phyloP scores from a whole-genome alignment of 192 early-diverging fungal genomes.

The Coemansia sp. region DNA sequence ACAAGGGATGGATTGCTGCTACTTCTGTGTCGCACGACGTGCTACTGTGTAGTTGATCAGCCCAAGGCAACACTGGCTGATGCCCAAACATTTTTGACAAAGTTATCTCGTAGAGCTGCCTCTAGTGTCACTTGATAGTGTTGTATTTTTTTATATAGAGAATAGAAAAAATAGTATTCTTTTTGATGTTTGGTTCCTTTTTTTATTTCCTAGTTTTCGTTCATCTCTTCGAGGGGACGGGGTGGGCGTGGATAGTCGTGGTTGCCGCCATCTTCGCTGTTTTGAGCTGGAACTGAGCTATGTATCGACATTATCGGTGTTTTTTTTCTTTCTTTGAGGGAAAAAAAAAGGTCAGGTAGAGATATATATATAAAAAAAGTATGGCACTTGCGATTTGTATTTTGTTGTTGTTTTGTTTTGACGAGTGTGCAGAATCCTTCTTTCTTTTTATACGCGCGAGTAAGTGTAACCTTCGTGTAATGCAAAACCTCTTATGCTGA shows the following conservation, averaged over 20 bases:
- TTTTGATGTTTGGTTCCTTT: neutral
- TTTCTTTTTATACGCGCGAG: neutral
- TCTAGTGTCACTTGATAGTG: neutral
- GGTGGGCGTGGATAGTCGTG: slow-evolving; percentile 33
- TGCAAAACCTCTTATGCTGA: neutral
- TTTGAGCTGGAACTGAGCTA: slow-evolving; percentile 8
- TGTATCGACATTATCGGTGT: neutral
- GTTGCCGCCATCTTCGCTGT: slow-evolving; percentile 3
- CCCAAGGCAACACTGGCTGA: slow-evolving; percentile 53
- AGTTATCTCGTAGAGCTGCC: slow-evolving; percentile 17
- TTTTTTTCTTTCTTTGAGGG: too few species aligned
- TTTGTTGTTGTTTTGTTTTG: neutral
- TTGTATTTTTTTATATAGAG: neutral
- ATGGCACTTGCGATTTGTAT: neutral
- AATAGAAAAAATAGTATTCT: neutral
- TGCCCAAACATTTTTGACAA: slow-evolving; percentile 32
- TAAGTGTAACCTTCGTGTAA: neutral
- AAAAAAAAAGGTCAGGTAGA: neutral
- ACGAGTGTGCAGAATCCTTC: neutral
- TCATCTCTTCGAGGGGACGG: slow-evolving; percentile 18
- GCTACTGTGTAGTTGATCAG: slow-evolving; percentile 48
- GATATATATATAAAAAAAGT: too few species aligned
- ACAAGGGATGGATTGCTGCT: slow-evolving; percentile 54
- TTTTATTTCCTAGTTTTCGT: slow-evolving; percentile 11
- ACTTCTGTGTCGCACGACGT: neutral